Conservation (phyloP, 768 basidiomycete species). For the Hygrophorus pudorinus region DNA sequence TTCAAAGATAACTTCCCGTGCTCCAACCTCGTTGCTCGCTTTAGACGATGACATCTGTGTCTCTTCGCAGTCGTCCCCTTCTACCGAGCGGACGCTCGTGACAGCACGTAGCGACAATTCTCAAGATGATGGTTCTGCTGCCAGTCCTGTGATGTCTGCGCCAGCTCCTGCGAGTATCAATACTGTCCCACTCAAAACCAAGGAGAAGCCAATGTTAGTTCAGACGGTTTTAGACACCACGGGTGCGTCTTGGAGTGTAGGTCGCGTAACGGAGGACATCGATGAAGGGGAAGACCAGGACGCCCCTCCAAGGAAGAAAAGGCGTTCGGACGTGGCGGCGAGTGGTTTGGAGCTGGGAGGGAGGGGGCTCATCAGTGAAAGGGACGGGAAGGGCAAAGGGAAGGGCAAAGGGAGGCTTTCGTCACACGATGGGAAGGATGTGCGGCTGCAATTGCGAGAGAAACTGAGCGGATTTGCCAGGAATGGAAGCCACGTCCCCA, state of each 20-base stretch:
- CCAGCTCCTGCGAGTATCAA: not conserved
- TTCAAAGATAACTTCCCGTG: too few relatives aligned
- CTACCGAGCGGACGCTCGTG: not conserved
- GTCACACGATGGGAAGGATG: not conserved
- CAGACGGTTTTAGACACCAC: slow-evolving; percentile 40
- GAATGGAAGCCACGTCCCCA: slow-evolving; percentile 28
- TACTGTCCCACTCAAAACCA: not conserved
- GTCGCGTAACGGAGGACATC: not conserved
- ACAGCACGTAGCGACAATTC: not conserved
- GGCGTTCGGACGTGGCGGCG: slow-evolving; percentile 11
- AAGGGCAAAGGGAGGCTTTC: slow-evolving; percentile 10
- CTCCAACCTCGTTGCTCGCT: too few relatives aligned
- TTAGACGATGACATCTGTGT: too few relatives aligned
- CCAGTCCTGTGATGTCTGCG: not conserved
- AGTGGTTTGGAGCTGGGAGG: not conserved
- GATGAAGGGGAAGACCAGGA: slow-evolving; percentile 8
- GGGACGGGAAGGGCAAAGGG: slow-evolving; percentile 1
- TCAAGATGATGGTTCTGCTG: not conserved
- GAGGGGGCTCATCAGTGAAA: slow-evolving; percentile 1
- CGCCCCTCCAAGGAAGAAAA: slow-evolving; percentile 29
- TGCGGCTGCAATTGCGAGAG: slow-evolving; percentile 29
- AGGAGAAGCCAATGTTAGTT: not conserved
- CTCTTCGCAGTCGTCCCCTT: not conserved
- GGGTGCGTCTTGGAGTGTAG: slow-evolving; percentile 32
- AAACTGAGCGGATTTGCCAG: slow-evolving; percentile 46